Percentiles rank a stretch among this genome's conserved stretches.
Evolutionary conservation across 305 asterid genomes (phyloP).

Genomic region (Solanum chacoense): DNA sequence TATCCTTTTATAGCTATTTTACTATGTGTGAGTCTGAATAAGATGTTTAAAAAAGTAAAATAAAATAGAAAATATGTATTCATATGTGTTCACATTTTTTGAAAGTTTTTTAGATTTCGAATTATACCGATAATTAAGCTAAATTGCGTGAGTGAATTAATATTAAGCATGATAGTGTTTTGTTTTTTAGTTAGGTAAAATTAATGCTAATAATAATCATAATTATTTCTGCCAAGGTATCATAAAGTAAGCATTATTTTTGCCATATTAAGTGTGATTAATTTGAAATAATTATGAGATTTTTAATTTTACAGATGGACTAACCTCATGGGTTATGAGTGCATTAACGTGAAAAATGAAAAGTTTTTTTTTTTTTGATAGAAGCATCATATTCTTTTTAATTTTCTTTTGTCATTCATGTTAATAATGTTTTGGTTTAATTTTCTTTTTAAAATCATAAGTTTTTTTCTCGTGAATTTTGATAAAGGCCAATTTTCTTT

Average conservation of each 20-base stretch:
- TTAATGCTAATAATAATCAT: constrained; percentile 12
- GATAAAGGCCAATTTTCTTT: background rate
- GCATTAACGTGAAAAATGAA: constrained; percentile 30
- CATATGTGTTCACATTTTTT: background rate
- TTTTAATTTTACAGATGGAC: constrained; percentile 16
- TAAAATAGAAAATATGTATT: background rate
- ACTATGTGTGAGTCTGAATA: background rate
- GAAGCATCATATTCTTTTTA: background rate
- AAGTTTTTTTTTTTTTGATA: background rate
- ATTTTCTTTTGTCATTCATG: background rate
- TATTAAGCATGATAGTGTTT: constrained; percentile 19
- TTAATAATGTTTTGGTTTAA: background rate
- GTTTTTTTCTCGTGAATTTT: background rate
- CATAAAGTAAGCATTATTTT: constrained; percentile 24
- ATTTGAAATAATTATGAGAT: constrained; percentile 11
- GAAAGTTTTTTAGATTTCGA: background rate
- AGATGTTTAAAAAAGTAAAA: background rate
- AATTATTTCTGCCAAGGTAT: constrained; percentile 25
- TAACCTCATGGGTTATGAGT: constrained; percentile 27
- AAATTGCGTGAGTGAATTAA: background rate
- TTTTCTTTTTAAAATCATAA: background rate
- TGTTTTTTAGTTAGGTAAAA: constrained; percentile 12
- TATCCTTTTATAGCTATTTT: background rate
- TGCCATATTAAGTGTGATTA: constrained; percentile 18
- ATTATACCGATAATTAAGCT: background rate